Base-by-base conservation (phyloP, 495 filamentous ascomycete genomes). In the Aspergillus homomorphus region DNA sequence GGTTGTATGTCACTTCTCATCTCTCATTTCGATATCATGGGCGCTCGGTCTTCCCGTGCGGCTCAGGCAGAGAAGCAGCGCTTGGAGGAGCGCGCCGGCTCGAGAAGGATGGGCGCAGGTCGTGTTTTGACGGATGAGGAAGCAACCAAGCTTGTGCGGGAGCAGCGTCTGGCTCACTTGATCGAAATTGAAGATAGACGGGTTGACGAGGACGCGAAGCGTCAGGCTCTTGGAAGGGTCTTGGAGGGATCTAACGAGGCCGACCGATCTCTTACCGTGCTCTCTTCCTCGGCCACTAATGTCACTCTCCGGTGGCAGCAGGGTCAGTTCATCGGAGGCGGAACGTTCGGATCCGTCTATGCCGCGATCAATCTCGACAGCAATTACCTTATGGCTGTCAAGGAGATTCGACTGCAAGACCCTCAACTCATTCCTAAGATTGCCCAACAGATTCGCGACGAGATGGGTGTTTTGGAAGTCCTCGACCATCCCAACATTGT, bases 1-100 rank as follows among this genome's bases (percentile, higher is more conserved):
- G 94, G 93, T 2, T 98, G 94, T 68, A 98, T 98, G 95, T 92
- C 91, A 14, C 82, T 98, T 28, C 82, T 98, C 23, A 97, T 98
- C 60, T 96, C 92, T 7, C 94, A 98, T 69, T 98, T 98, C 63
- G 94, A 98, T 75, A 97, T 98, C 68, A 95, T 98, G 89, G 94
- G 95, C 46, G 94, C 94, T 50, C 82, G 92, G 63, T 96, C 91
- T 21, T 96, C 86, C 14, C 81, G 96, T 51, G 94, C 94, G 1
- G 94, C 94, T 16, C 91, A 96, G 69, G 87, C 90, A 10, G 94
- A 98, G 75, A 90, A 89, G 67, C 86, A 89, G 62, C 83, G 90
- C 45, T 81, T 90, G 66, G 79, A 82, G 53, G 92, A 96, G 66
- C 78, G 93, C 24, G 81, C 86, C 41, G 86, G 86, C n/a, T 85